Percentiles rank a stretch among this genome's conserved stretches.
phyloP scores from a whole-genome alignment of 176 grass and related monocot species.

The Eragrostis curvula region DNA sequence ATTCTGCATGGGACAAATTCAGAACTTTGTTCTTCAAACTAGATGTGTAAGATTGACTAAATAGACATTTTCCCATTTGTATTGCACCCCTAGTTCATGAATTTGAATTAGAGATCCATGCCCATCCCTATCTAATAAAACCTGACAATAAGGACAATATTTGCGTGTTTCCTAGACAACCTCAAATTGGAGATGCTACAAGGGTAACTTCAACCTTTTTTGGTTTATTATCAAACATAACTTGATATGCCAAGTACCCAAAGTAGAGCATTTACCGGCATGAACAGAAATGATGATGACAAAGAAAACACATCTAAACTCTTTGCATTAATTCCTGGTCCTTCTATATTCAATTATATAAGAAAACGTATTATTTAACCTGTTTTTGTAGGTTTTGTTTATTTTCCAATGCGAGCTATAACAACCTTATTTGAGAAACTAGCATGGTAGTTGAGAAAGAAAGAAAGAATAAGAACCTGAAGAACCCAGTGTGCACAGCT shows the following conservation, averaged over 20 bases:
- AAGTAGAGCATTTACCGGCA: not conserved
- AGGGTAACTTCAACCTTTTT: not conserved
- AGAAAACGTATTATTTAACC: not conserved
- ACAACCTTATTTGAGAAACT: not conserved
- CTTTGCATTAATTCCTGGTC: not conserved
- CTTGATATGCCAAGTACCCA: not conserved
- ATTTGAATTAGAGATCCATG: too few species aligned
- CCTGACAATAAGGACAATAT: not conserved
- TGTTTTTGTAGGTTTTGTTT: not conserved
- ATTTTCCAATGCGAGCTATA: not conserved
- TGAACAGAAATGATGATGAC: too few species aligned
- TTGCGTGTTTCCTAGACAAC: not conserved
- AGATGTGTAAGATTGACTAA: too few species aligned
- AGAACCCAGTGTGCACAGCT: constrained; percentile 98
- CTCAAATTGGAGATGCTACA: not conserved
- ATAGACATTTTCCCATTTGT: too few species aligned
- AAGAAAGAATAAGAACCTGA: constrained; percentile 65
- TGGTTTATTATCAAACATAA: not conserved
- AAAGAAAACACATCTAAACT: not conserved
- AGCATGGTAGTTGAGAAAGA: not conserved
- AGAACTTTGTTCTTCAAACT: not conserved
- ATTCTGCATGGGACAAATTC: not conserved
- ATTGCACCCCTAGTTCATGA: too few species aligned
- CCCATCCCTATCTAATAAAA: too few species aligned
- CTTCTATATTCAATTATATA: not conserved